Evolutionary conservation across 441 rosid genomes (phyloP), one percentile per base, ranked within the genome.

Genomic region (Corymbia citriodora): DNA sequence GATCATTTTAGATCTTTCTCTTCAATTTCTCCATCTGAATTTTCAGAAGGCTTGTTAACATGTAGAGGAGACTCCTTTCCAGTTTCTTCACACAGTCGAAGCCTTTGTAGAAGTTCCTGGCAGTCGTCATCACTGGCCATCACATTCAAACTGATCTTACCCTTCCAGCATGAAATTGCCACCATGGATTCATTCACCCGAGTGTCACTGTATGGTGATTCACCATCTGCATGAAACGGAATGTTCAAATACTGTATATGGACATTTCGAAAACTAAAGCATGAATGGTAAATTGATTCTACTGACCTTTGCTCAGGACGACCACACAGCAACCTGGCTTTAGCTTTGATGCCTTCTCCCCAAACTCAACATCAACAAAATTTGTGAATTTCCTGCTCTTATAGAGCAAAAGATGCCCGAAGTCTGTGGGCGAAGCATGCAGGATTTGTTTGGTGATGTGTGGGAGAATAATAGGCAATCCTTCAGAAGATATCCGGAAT

Each of bases 81-180:
- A 4, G 91, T 87, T 33, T 91, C 96, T 91, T 89, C 88, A 23
- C 94, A 93, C 19, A 55, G 91, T 52, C 91, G 82, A 90, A 98
- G 96, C 91, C 99, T 97, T 92, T 96, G 96, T 27, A 96, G 92
- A 92, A 97, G 93, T 93, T 97, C 99, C 90, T 97, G 97, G 93
- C 98, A 97, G 91, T 98, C 99, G 1, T 94, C 91, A 85, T 96
- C 95, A n/a, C 99, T 94, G 83, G 95, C 98, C 99, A 98, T 95
- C 92, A 96, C 99, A 88, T 95, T 96, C 93, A 97, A 93, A 91
- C 96, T 96, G 81, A 94, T 93, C 91, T 94, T 94, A 7, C 99
- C 99, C 93, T 93, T 97, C 99, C 99, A 96, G 95, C 99, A 97
- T 57, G 97, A 97, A 40, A 98, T 97, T 93, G 99, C 99, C 89